Evolutionary conservation across 306 rosid genomes (phyloP), one percentile per base, ranked within the genome.

Genomic region (Carpinus viminea): DNA sequence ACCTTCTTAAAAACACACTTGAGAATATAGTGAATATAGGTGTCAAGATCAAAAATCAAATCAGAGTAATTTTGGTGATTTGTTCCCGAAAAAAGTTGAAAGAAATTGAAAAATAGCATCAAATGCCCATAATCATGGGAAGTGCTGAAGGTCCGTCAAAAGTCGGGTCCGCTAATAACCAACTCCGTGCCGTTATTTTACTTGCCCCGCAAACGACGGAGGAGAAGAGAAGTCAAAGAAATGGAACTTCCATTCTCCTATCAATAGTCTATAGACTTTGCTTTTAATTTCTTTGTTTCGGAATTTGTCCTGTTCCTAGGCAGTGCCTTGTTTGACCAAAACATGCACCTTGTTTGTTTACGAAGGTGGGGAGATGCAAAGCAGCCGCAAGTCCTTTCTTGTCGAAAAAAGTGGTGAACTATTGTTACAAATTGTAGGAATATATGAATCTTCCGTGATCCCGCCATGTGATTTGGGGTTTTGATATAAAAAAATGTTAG

Each of bases 151-250:
- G 26, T 69, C 7, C 20, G 51, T 71, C 52, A 50, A 18, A 11
- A 45, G 31, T 48, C 16, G n/a, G 24, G 26, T 17, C 70, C 17
- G 24, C 50, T 2, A 9, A 18, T n/a, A 51, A 43, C 77, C 3
- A 45, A 47, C 59, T 57, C n/a, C 60, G 16, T 13, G 56, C 68
- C 56, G 74, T 45, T 45, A 20, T 76, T 48, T 47, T 78, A 85
- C 77, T 68, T 78, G 78, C 68, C 78, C 89, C 89, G 85, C 76
- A 21, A 38, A 56, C 51, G 1, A 52, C 83, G 90, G 77, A 17
- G 74, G 77, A 17, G 74, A 72, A 80, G 51, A 82, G 46, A 13
- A 20, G 73, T 38, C 79, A 55, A 74, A 45, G 70, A 38, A 36
- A 7, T 36, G 21, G 50, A 65, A 65, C 50, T 3, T 24, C 1